Evolutionary conservation across 2,329 filamentous ascomycete species (phyloP).

Genomic region (Bimuria novae-zelandiae): DNA sequence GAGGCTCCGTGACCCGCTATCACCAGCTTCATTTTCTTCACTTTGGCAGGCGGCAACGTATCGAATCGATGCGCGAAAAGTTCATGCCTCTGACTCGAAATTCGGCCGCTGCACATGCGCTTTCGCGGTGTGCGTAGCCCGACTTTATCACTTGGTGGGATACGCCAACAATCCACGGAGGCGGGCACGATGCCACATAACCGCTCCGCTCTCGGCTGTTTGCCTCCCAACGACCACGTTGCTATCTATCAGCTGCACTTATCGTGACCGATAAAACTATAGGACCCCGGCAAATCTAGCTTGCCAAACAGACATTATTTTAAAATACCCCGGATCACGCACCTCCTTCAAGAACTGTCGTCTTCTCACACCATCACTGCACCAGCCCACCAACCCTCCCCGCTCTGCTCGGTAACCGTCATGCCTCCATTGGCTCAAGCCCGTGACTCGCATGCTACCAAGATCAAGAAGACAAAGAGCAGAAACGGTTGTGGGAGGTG

Average conservation of each 20-base stretch:
- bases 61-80: constrained; percentile 10
- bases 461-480: constrained; percentile 43
- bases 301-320: constrained; percentile 24
- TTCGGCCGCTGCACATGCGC: constrained; percentile 6
- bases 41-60: constrained; percentile 12
- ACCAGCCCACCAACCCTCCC: constrained; percentile 10
- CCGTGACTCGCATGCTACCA: constrained; percentile 27
- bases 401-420: constrained; percentile 9
- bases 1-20: constrained; percentile 1
- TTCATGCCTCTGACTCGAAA: background rate
- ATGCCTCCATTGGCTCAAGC: constrained; percentile 36
- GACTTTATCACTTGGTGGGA: background rate
- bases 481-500: constrained; percentile 43
- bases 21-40: constrained; percentile 11
- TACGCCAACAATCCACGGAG: constrained; percentile 1
- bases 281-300: constrained; percentile 29
- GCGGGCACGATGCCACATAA: background rate
- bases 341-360: constrained; percentile 6
- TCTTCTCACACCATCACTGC: constrained; percentile 11
- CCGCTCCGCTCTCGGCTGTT: constrained; percentile 3
- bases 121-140: constrained; percentile 6
- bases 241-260: constrained; percentile 18
- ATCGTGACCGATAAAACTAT: constrained; percentile 12
- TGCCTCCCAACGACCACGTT: constrained; percentile 11
- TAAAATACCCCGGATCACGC: constrained; percentile 23